Evolutionary conservation across 495 filamentous ascomycete genomes (phyloP), one percentile per base, ranked within the genome.

Genomic region (Aspergillus bridgeri): DNA sequence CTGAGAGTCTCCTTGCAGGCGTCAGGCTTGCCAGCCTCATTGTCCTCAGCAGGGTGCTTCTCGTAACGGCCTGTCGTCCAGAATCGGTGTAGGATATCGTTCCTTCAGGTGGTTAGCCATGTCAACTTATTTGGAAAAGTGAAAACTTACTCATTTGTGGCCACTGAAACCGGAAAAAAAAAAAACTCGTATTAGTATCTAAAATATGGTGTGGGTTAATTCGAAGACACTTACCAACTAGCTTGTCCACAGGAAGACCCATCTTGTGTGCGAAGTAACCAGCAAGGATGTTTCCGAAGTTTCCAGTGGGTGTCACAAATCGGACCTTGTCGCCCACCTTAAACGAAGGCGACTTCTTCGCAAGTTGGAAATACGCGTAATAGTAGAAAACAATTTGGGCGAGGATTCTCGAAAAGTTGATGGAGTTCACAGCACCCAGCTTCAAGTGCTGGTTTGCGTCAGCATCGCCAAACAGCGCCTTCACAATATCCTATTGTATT

Each of bases 381-480:
- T 92, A 93, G 78, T 94, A 96, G 79, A 94, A 98, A 43, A 86
- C 86, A 27, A 90, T 97, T 74, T 98, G 94, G 17, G 93, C 92
- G 18, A 98, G 81, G 58, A 98, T 97, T 56, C 93, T 77, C 17
- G 91, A 85, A 78, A 83, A 92, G 76, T 96, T 96, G 70, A 96
- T 96, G 22, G 86, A 90, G 74, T 96, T 97, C 25, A 96, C 85
- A 20, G 92, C 91, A 6, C 86, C 89, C 18, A 96, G 86, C 54
- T 88, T 89, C 61, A 89, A 83, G 2, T 79, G 83, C 57, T 76
- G 70, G 73, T 93, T 95, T 63, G 86, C 84, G 11, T 85, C 79
- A 6, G 88, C 77, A 66, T 96, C 92, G 45, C 80, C 86, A 67
- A 98, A 98, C 21, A 98, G 81, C 0, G 88, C 86, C 77, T 98